These are phyloP conservation scores for Lepraria neglecta DNA, from an alignment of 495 filamentous ascomycete species.

Conservation along the genomic window DNA sequence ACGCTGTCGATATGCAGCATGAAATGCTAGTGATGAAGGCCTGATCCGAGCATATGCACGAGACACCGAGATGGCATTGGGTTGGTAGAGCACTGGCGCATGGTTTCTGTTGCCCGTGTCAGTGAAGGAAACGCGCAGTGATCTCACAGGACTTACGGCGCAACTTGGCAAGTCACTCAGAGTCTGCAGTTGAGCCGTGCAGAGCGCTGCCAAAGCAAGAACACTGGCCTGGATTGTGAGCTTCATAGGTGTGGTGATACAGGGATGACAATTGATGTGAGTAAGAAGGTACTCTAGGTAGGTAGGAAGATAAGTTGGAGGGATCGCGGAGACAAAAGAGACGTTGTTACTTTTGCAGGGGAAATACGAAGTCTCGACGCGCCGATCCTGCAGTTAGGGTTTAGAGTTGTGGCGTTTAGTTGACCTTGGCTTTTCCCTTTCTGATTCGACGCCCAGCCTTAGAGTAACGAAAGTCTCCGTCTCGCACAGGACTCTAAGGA, in stretches of 20 bases:
- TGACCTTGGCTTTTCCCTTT: too few species aligned
- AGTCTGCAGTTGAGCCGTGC: conserved; percentile 38
- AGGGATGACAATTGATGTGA: background rate
- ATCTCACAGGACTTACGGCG: conserved; percentile 39
- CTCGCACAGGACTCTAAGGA: too few species aligned
- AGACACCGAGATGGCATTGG: conserved; percentile 50
- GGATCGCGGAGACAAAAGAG: background rate
- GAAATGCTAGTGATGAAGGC: conserved; percentile 55
- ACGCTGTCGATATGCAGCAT: conserved; percentile 58
- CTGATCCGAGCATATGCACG: conserved; percentile 61
- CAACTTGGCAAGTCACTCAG: conserved; percentile 46
- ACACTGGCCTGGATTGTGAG: conserved; percentile 26
- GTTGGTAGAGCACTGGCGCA: conserved; percentile 48
- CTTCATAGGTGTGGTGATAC: conserved; percentile 36
- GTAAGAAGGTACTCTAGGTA: background rate
- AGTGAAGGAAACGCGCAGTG: conserved; percentile 9
- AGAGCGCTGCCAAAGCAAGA: conserved; percentile 33
- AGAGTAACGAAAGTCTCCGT: too few species aligned
- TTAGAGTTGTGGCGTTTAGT: too few species aligned
- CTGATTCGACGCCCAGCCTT: too few species aligned
- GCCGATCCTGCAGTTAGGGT: too few species aligned
- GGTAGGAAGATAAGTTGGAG: conserved; percentile 1
- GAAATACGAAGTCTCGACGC: too few species aligned
- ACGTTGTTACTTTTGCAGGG: too few species aligned
- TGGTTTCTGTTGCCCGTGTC: conserved; percentile 36